Percentiles rank a stretch among this genome's conserved stretches.
Evolutionary conservation across 2,329 filamentous ascomycete genomes (phyloP).

Genomic region (Beauveria medogensis): DNA sequence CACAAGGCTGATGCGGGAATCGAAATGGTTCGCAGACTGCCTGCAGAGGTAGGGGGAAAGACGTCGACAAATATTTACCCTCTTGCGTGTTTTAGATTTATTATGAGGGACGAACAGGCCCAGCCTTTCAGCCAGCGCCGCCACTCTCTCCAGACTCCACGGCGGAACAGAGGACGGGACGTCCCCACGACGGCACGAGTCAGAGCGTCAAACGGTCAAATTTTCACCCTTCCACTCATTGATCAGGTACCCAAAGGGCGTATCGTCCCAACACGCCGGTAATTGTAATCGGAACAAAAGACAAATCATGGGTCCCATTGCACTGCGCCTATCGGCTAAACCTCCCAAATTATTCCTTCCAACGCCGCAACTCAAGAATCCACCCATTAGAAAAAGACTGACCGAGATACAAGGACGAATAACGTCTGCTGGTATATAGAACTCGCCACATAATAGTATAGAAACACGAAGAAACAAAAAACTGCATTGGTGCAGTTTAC

Average conservation of each 20-base stretch:
- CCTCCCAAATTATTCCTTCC: not conserved
- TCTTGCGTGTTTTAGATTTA: too few species aligned
- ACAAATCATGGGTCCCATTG: not conserved
- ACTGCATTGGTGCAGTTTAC: not conserved
- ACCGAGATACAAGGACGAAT: not conserved
- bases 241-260: not conserved
- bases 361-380: not conserved
- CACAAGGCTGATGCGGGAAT: too few species aligned
- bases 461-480: not conserved
- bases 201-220: not conserved
- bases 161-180: too few species aligned
- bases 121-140: not conserved
- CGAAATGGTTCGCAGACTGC: too few species aligned
- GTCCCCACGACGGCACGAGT: not conserved
- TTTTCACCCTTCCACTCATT: not conserved
- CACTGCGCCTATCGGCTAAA: not conserved
- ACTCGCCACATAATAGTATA: not conserved
- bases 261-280: not conserved
- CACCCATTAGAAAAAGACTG: not conserved
- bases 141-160: not conserved
- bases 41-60: too few species aligned
- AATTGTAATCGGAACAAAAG: not conserved
- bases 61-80: too few species aligned
- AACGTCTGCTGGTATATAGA: conserved; percentile 5
- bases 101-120: too few species aligned